Evolutionary conservation across 2,329 filamentous ascomycete genomes (phyloP), one percentile per base, ranked within the genome.

Genomic region (Paracoccidioides brasiliensis): DNA sequence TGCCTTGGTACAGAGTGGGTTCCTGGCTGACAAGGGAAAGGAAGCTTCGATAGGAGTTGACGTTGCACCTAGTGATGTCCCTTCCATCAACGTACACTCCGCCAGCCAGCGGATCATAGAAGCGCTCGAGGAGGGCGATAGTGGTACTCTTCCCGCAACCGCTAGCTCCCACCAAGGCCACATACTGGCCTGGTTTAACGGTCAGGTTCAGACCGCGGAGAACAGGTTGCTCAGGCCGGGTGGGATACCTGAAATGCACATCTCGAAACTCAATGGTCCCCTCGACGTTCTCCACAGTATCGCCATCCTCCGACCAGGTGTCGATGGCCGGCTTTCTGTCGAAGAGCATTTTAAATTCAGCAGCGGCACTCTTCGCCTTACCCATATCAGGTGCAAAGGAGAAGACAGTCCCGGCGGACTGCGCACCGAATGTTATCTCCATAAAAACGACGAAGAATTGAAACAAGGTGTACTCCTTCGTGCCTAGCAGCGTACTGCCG

Each of bases 111-210:
- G 90, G 88, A 63, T 97, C 90, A 67, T 97, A 97, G 74, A 97
- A 97, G 38, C 93, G 86, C 69, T 97, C 91, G 37, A 97, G 76
- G 3, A 97, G 78, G 3, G 88, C 86, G 67, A 97, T 95, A 0
- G 90, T 94, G 0, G 93, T 97, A 52, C 84, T 89, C 75, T 98
- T 97, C 56, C 93, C 93, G 66, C 90, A 95, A 2, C 93, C 91
- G 48, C 86, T 93, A 0, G 91, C 86, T n/a, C 93, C 93, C 7
- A 97, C 93, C 2, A 97, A 80, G 0, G 91, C 93, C 69, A 76
- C 64, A 59, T 75, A 75, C 59, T 76, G 72, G 10, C 73, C 73
- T 30, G 73, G 72, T 56, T 73, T 70, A 58, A 76, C 71, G 5
- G 67, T 73, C 53, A 76, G 59, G 56, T 91, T 84, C 9, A 96